Percentiles rank a stretch among this genome's conserved stretches.
These are phyloP conservation scores for Penstemon barbatus DNA, from an alignment of 257 asterid species.

Conservation along the genomic window DNA sequence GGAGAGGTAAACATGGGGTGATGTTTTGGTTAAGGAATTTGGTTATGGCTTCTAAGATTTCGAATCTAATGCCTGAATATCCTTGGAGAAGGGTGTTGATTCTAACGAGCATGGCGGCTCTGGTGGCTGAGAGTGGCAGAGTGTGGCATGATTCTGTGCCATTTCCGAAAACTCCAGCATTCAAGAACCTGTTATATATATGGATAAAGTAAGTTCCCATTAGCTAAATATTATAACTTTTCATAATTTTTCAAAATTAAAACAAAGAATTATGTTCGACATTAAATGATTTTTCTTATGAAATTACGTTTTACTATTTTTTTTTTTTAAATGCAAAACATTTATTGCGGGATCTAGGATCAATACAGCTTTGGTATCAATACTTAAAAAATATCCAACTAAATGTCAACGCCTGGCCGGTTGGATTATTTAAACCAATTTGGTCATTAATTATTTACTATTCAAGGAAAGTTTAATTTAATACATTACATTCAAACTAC, in stretches of 20 bases:
- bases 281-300: too few species aligned
- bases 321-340: background rate
- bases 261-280: too few species aligned
- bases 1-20: slow-evolving; percentile 58
- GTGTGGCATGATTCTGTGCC: slow-evolving; percentile 49
- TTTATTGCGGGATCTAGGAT: background rate
- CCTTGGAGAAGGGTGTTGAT: slow-evolving; percentile 66
- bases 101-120: slow-evolving; percentile 60
- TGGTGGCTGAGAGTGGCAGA: slow-evolving; percentile 49
- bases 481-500: too few species aligned
- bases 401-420: slow-evolving; percentile 8
- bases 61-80: slow-evolving; percentile 60
- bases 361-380: background rate
- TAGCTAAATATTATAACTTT: too few species aligned
- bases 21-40: slow-evolving; percentile 50
- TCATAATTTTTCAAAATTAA: too few species aligned
- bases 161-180: slow-evolving; percentile 54
- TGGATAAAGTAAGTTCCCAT: too few species aligned
- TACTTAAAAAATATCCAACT: background rate
- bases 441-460: too few species aligned
- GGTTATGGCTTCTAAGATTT: slow-evolving; percentile 54
- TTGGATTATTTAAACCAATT: background rate
- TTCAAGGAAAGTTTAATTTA: background rate
- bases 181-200: slow-evolving; percentile 37
- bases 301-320: too few species aligned